phyloP scores from a whole-genome alignment of 352 stramenopile species.

The Globisporangium polare region DNA sequence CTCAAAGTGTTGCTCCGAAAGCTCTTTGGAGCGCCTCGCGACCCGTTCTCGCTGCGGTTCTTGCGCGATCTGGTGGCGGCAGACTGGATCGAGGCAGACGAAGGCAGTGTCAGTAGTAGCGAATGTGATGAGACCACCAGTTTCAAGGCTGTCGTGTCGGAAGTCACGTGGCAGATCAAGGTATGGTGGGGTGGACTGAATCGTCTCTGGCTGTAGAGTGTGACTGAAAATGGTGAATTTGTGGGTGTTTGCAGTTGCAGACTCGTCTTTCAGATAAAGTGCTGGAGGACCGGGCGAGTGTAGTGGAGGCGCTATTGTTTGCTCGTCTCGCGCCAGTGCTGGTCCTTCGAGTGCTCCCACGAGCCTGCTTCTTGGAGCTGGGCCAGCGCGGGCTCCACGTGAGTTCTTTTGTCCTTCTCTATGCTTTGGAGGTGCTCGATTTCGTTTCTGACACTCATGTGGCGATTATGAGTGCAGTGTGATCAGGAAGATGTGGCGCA shows the following conservation, averaged over 20 bases:
- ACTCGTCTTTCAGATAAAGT: constrained; percentile 40
- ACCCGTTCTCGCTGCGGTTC: constrained; percentile 36
- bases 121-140: not conserved
- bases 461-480: constrained; percentile 7
- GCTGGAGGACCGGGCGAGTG: constrained; percentile 32
- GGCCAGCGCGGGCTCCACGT: constrained; percentile 17
- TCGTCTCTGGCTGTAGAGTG: not conserved
- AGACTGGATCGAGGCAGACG: constrained; percentile 24
- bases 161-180: constrained; percentile 33
- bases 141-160: constrained; percentile 20
- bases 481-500: constrained; percentile 30
- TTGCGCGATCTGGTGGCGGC: constrained; percentile 36
- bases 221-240: not conserved
- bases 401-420: constrained; percentile 2
- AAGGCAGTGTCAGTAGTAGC: not conserved
- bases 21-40: constrained; percentile 39
- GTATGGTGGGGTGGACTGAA: constrained; percentile 12
- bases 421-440: too few species aligned
- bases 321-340: constrained; percentile 51
- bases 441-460: too few species aligned
- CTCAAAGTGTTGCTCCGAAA: constrained; percentile 32
- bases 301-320: constrained; percentile 56
- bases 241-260: constrained; percentile 22
- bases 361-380: constrained; percentile 17
- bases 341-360: constrained; percentile 57